phyloP scores from a whole-genome alignment of 2,329 filamentous ascomycete genomes.

The Fusarium kyushuense region DNA sequence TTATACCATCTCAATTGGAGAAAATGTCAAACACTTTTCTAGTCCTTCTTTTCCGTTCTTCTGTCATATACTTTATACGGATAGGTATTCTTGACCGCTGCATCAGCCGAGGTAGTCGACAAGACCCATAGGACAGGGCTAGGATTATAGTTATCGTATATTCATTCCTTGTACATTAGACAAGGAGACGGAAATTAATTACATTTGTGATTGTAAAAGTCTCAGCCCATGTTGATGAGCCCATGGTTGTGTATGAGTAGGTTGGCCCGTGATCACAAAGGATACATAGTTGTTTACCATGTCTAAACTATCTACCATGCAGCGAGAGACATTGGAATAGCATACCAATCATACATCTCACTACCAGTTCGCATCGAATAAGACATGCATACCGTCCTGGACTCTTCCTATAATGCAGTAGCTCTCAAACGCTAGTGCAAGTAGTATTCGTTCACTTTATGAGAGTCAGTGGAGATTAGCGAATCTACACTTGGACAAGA shows the following conservation, averaged over 20 bases:
- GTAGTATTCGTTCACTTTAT: not conserved
- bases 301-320: not conserved
- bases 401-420: not conserved
- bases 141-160: conserved; percentile 4
- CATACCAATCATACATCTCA: not conserved
- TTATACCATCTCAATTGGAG: not conserved
- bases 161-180: not conserved
- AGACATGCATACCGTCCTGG: not conserved
- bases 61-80: not conserved
- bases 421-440: conserved; percentile 18
- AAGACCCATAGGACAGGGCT: not conserved
- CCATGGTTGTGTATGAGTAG: not conserved
- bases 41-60: not conserved
- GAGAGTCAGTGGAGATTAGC: conserved; percentile 26
- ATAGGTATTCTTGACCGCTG: conserved; percentile 17
- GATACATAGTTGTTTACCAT: conserved; percentile 1
- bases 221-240: not conserved
- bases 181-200: not conserved
- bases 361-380: not conserved
- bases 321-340: not conserved
- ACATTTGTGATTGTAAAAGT: not conserved
- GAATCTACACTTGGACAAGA: conserved; percentile 5
- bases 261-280: not conserved
- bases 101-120: conserved; percentile 8
- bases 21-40: not conserved